Evolutionary conservation across 805 yeast genomes (phyloP).

Genomic region (Phaffomyces thermotolerans): DNA sequence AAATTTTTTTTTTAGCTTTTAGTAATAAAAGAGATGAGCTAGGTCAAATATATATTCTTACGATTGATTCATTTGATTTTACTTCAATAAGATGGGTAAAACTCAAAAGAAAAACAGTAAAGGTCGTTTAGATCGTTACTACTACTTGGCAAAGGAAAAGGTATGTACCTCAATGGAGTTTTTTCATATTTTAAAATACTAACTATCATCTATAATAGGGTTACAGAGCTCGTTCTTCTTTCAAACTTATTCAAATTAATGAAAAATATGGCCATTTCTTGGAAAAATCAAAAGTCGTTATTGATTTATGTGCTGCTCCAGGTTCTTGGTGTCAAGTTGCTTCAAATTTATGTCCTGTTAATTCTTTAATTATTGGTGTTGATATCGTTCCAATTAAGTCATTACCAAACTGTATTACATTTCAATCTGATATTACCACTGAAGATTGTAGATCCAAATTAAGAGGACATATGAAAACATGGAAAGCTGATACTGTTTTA

Average conservation of each 20-base stretch:
- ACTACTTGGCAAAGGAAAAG: slow-evolving; percentile 91
- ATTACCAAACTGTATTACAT: slow-evolving; percentile 89
- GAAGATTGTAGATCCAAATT: slow-evolving; percentile 94
- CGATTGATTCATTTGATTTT: background rate
- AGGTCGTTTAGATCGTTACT: slow-evolving; percentile 98
- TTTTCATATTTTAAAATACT: slow-evolving; percentile 1
- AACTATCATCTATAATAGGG: slow-evolving; percentile 41
- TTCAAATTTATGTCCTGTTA: slow-evolving; percentile 82
- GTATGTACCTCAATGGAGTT: slow-evolving; percentile 15
- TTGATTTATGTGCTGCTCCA: slow-evolving; percentile 98
- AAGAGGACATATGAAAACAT: slow-evolving; percentile 93
- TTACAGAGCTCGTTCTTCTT: slow-evolving; percentile 97
- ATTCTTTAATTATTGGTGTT: slow-evolving; percentile 94
- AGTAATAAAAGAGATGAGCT: background rate
- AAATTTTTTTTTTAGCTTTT: background rate
- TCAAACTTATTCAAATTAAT: slow-evolving; percentile 89
- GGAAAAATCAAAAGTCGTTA: slow-evolving; percentile 90
- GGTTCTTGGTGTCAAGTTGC: slow-evolving; percentile 99
- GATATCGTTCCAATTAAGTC: slow-evolving; percentile 97
- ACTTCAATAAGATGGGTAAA: slow-evolving; percentile 56
- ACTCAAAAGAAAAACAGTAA: slow-evolving; percentile 92
- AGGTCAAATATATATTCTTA: too few relatives aligned
- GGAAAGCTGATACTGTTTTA: slow-evolving; percentile 97
- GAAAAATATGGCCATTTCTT: slow-evolving; percentile 94
- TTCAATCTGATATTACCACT: slow-evolving; percentile 95